Percentiles rank a stretch among this genome's conserved stretches.
These are phyloP conservation scores for Spergularia azorica DNA, from an alignment of 179 eudicot genomes.

Conservation along the genomic window DNA sequence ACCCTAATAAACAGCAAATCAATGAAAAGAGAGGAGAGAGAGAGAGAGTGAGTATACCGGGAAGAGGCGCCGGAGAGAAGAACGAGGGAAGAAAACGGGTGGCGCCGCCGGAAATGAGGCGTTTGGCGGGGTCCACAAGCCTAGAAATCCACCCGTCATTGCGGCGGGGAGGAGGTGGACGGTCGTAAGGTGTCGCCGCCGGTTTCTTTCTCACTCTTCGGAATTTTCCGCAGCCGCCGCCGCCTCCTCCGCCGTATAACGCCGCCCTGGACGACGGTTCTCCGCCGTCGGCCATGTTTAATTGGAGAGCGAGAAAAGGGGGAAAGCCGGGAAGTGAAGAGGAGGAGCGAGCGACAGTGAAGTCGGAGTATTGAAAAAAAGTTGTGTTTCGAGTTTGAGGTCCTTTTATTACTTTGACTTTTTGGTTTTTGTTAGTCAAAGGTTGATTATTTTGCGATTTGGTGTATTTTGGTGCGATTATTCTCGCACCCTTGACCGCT, in stretches of 20 bases:
- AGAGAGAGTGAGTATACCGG: slow-evolving; percentile 30
- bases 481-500: too few species aligned
- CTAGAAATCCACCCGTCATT: slow-evolving; percentile 60
- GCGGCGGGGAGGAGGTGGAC: slow-evolving; percentile 34
- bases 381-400: neutral
- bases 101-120: slow-evolving; percentile 63
- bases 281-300: slow-evolving; percentile 20
- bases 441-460: too few species aligned
- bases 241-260: slow-evolving; percentile 30
- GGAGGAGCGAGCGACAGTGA: neutral
- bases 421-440: too few species aligned
- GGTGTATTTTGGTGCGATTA: too few species aligned
- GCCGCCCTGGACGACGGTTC: slow-evolving; percentile 29
- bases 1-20: slow-evolving; percentile 10
- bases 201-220: slow-evolving; percentile 38
- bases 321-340: neutral
- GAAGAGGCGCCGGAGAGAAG: slow-evolving; percentile 37
- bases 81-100: slow-evolving; percentile 54
- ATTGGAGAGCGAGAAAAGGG: neutral
- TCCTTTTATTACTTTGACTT: too few species aligned
- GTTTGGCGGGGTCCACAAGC: slow-evolving; percentile 64
- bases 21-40: neutral
- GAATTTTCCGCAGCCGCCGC: slow-evolving; percentile 66
- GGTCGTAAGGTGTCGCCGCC: slow-evolving; percentile 62
- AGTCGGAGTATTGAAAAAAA: neutral